Base-by-base conservation (phyloP, 2,329 filamentous ascomycete genomes). In the Teratosphaeria zuluensis region DNA sequence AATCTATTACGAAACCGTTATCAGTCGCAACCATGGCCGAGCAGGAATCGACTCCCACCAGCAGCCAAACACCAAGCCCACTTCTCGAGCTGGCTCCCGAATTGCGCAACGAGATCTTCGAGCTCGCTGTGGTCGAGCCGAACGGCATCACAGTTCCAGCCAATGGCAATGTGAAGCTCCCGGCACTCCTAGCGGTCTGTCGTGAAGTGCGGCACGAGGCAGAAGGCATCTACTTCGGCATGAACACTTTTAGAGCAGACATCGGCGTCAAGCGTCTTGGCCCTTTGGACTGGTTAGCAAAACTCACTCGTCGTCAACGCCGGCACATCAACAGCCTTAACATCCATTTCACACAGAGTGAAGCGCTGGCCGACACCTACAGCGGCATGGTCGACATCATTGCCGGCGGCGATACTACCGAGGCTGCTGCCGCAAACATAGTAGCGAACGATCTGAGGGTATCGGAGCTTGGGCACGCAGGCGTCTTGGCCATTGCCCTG, bases 51-150 rank as follows among this genome's bases (percentile, higher is more conserved):
- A 11, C 35, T 42, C 11, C 35, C 35, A 42, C 12, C 35, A 12
- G 12, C 12, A 14, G 2, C n/a, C 24, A 28, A 28, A 42, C 35
- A 14, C 35, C 4, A 16, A 38, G 54, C 31, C n/a, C 24, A 14
- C 19, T 56, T 11, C 38, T 24, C 12, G 21, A 6, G 2, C 16
- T 56, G 21, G 14, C 58, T 46, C 51, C 55, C 32, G 42, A 55
- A 33, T 33, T 53, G 56, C 56, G 56, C 56, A 57, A 57, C 56
- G 35, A 16, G 48, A 57, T 53, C 19, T 54, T 42, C 16, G 42
- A 38, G 12, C 32, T 32, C n/a, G 56, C 28, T 9, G 28, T 56
- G 9, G 38, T 51, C n/a, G 33, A 46, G 5, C 14, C 19, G 1
- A 19, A 56, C 1, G 7, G 24, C n/a, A 28, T 56, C 16, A 32